Evolutionary conservation across 495 filamentous ascomycete genomes (phyloP).

Genomic region (Daldinia grandis): DNA sequence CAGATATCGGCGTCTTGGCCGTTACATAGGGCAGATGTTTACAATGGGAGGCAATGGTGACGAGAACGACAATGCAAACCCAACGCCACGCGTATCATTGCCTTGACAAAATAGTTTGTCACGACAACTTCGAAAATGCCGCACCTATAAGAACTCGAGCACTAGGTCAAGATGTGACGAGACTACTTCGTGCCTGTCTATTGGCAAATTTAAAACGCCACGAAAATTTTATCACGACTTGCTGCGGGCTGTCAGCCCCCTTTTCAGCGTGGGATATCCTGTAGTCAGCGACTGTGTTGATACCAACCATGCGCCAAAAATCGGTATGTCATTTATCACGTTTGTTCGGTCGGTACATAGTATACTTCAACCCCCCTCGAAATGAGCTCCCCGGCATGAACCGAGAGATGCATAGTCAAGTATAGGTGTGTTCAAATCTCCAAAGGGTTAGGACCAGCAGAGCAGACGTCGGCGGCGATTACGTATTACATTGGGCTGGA

Average conservation of each 20-base stretch:
- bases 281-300: slow-evolving; percentile 26
- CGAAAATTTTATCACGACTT: slow-evolving; percentile 1
- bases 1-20: slow-evolving; percentile 33
- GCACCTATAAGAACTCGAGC: slow-evolving; percentile 11
- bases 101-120: slow-evolving; percentile 2
- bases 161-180: slow-evolving; percentile 25
- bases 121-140: slow-evolving; percentile 17
- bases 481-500: slow-evolving; percentile 13
- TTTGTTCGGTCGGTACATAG: too few relatives aligned
- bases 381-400: slow-evolving; percentile 20
- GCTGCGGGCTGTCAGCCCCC: slow-evolving; percentile 34
- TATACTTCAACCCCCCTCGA: not conserved
- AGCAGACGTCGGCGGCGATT: slow-evolving; percentile 11
- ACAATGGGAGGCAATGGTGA: slow-evolving; percentile 18
- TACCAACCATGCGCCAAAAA: not conserved
- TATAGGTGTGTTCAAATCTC: slow-evolving; percentile 6
- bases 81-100: not conserved
- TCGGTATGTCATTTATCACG: not conserved
- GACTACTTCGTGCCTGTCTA: not conserved
- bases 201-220: slow-evolving; percentile 30
- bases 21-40: slow-evolving; percentile 4
- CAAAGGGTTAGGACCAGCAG: slow-evolving; percentile 17
- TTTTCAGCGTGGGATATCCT: slow-evolving; percentile 26
- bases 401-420: slow-evolving; percentile 24
- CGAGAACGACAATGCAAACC: slow-evolving; percentile 1